These are phyloP conservation scores for Mucor lusitanicus DNA, from an alignment of 371 early-diverging fungal species.

Conservation along the genomic window DNA sequence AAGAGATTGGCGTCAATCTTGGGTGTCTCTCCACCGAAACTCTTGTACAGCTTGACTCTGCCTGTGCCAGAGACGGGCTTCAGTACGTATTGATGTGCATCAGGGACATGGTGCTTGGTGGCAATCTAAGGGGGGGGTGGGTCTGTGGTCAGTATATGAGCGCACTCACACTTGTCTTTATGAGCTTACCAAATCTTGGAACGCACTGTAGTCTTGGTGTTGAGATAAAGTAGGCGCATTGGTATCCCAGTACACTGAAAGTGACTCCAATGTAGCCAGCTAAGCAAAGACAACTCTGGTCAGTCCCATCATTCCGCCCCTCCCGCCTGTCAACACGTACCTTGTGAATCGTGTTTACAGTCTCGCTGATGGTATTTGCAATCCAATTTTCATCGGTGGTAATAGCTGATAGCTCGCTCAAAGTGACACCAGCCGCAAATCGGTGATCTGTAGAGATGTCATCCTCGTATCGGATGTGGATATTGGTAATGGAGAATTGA, in stretches of 20 bases:
- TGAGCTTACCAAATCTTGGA: conserved; percentile 53
- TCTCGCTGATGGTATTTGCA: conserved; percentile 76
- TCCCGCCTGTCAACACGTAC: conserved; percentile 23
- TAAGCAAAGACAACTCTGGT: conserved; percentile 12
- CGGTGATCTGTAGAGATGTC: conserved; percentile 72
- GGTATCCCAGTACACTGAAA: conserved; percentile 93
- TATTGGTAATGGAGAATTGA: conserved; percentile 92
- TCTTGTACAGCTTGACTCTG: conserved; percentile 72
- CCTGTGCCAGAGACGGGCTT: conserved; percentile 95
- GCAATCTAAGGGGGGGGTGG: conserved; percentile 56
- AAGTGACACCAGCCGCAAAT: conserved; percentile 90
- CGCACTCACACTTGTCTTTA: not conserved
- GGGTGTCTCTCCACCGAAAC: conserved; percentile 62
- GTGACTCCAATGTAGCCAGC: conserved; percentile 76
- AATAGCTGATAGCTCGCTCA: conserved; percentile 88
- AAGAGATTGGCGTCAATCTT: conserved; percentile 70
- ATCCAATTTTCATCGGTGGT: conserved; percentile 93
- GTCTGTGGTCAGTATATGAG: not conserved
- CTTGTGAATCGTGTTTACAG: conserved; percentile 83
- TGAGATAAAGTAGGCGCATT: conserved; percentile 67
- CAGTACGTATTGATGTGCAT: conserved; percentile 81
- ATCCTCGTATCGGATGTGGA: conserved; percentile 96
- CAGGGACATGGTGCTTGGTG: conserved; percentile 53
- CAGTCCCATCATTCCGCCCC: no score
- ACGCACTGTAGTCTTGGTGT: conserved; percentile 56